Evolutionary conservation across 768 basidiomycete species (phyloP), one percentile per base, ranked within the genome.

Genomic region (Psilocybe cyanescens): DNA sequence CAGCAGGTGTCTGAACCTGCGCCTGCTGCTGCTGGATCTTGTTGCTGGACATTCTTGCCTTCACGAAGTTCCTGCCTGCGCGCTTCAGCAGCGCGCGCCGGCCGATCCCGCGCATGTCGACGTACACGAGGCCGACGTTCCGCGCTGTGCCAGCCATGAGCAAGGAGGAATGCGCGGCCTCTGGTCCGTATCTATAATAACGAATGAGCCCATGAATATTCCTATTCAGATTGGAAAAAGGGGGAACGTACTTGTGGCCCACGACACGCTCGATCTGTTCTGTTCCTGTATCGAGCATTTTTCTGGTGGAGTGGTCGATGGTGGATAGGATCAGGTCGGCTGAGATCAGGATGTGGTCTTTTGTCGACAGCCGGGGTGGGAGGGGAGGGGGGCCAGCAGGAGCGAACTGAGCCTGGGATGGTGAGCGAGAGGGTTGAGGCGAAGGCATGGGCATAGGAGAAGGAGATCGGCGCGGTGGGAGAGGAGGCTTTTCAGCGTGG

Each of bases 81-180:
- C 79, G 82, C 76, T 80, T 88, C 69, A 94, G 72, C 55, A 94
- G 71, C 11, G 90, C 91, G 49, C 84, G 77, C 59, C 90, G 77
- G 8, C 90, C 91, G 39, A 94, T 84, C 0, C 91, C 90, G 1
- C 81, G 74, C 78, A 89, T 81, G 70, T 93, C 91, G 44, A 93
- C 82, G 72, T 92, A 94, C 19, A 94, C 88, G 39, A 92, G 77
- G 3, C 83, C 87, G 11, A 91, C 85, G 73, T 93, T 92, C 62
- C 84, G 78, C 35, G 87, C 88, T 0, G 87, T 86, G 7, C 86
- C 87, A 5, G 88, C 84, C 59, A 88, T 75, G 55, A 90, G 74
- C 52, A 81, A 72, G 1, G 87, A 85, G 17, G 81, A 84, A 48
- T 86, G 78, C 8, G 79, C 88, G 6, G 86, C 88, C 54, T 89